These are phyloP conservation scores for Isabelozyma rhagii DNA, from an alignment of 805 yeast genomes.

Conservation along the genomic window DNA sequence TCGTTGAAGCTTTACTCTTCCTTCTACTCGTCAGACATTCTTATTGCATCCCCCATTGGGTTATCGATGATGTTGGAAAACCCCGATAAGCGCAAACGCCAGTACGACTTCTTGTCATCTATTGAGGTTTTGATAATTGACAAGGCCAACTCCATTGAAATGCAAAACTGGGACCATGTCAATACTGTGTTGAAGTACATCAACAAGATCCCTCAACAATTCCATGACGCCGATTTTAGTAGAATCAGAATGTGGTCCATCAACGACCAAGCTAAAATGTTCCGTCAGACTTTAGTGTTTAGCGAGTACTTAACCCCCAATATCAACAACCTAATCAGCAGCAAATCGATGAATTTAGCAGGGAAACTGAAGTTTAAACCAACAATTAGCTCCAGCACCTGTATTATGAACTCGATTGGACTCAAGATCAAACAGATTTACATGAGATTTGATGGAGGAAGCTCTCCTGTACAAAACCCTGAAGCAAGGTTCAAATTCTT, in stretches of 20 bases:
- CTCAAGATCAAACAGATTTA: slow-evolving; percentile 65
- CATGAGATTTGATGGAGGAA: slow-evolving; percentile 58
- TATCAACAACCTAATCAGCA: slow-evolving; percentile 56
- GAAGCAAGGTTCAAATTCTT: slow-evolving; percentile 82
- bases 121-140: slow-evolving; percentile 81
- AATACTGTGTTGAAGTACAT: slow-evolving; percentile 59
- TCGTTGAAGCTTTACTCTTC: slow-evolving; percentile 80
- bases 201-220: slow-evolving; percentile 72
- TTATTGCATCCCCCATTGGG: slow-evolving; percentile 91
- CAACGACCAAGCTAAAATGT: slow-evolving; percentile 68
- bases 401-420: slow-evolving; percentile 65
- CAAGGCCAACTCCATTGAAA: slow-evolving; percentile 78
- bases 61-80: slow-evolving; percentile 70
- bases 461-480: slow-evolving; percentile 61
- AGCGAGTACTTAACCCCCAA: slow-evolving; percentile 79
- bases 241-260: slow-evolving; percentile 91
- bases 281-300: slow-evolving; percentile 78
- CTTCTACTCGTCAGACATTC: slow-evolving; percentile 80
- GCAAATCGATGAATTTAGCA: slow-evolving; percentile 50
- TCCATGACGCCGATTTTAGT: slow-evolving; percentile 83
- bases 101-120: slow-evolving; percentile 81
- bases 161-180: slow-evolving; percentile 93
- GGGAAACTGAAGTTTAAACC: slow-evolving; percentile 62
- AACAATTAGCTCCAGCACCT: slow-evolving; percentile 38
- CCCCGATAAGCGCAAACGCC: slow-evolving; percentile 51